phyloP scores from a whole-genome alignment of 1,284 basidiomycete genomes.

The Apiotrichum gamsii region DNA sequence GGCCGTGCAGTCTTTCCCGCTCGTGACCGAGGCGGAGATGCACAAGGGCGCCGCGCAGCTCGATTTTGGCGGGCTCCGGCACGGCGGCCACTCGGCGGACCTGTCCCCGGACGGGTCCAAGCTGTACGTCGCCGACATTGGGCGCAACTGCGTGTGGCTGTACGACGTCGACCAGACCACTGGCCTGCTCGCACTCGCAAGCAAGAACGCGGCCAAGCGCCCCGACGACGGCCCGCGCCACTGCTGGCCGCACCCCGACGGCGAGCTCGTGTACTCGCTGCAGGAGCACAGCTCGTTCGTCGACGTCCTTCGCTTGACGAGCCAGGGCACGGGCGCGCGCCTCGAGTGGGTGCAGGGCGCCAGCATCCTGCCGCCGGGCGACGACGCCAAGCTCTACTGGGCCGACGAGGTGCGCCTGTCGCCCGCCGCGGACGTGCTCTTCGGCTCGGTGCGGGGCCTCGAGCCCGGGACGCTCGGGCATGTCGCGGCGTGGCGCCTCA shows the following conservation, averaged over 20 bases:
- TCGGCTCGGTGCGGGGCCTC: slow-evolving; percentile 45
- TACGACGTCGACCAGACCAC: slow-evolving; percentile 35
- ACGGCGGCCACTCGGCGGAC: slow-evolving; percentile 38
- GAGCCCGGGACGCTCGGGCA: slow-evolving; percentile 36
- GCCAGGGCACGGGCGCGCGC: slow-evolving; percentile 4
- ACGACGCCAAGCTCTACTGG: slow-evolving; percentile 22
- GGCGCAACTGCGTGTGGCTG: slow-evolving; percentile 46
- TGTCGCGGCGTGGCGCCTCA: slow-evolving; percentile 40
- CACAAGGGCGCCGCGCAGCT: slow-evolving; percentile 18
- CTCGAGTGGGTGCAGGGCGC: slow-evolving; percentile 20
- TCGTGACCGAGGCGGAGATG: slow-evolving; percentile 8
- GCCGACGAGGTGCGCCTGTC: slow-evolving; percentile 47
- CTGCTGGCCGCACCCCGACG: slow-evolving; percentile 45
- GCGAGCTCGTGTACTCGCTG: slow-evolving; percentile 44
- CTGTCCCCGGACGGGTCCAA: slow-evolving; percentile 37
- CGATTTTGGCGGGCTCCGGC: slow-evolving; percentile 40
- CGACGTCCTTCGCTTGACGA: slow-evolving; percentile 18
- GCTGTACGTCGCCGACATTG: slow-evolving; percentile 43
- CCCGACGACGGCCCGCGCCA: slow-evolving; percentile 46
- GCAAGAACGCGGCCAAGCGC: slow-evolving; percentile 42
- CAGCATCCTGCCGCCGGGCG: slow-evolving; percentile 15
- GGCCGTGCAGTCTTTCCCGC: slow-evolving; percentile 17
- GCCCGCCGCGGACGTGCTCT: slow-evolving; percentile 30
- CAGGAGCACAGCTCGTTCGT: slow-evolving; percentile 23
- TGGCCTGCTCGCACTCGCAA: slow-evolving; percentile 30